Percentiles rank a stretch among this genome's conserved stretches.
These are phyloP conservation scores for Scutellaria galericulata DNA, from an alignment of 257 asterid species.

Conservation along the genomic window DNA sequence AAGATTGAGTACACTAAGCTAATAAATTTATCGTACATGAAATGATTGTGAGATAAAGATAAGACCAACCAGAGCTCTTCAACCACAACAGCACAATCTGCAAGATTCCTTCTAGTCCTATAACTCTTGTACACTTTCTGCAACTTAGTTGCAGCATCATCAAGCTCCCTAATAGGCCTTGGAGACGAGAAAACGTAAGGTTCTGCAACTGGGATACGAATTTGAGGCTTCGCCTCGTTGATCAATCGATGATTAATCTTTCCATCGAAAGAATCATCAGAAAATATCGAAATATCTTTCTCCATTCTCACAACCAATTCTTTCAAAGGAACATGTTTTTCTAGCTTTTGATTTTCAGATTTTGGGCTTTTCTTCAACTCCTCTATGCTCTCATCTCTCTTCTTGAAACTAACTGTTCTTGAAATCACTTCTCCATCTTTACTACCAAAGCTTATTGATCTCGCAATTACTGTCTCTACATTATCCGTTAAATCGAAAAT, in stretches of 20 bases:
- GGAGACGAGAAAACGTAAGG: slow-evolving; percentile 45
- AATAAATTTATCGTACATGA: background rate
- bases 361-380: slow-evolving; percentile 17
- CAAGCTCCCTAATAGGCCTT: slow-evolving; percentile 64
- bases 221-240: slow-evolving; percentile 36
- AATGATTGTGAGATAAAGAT: background rate
- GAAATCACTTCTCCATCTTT: slow-evolving; percentile 42
- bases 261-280: background rate
- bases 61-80: slow-evolving; percentile 84
- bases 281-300: background rate
- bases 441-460: slow-evolving; percentile 58
- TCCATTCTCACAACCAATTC: slow-evolving; percentile 37
- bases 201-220: background rate
- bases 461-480: slow-evolving; percentile 44
- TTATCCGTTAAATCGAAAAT: slow-evolving; percentile 39
- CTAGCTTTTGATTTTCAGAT: slow-evolving; percentile 34
- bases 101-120: slow-evolving; percentile 82
- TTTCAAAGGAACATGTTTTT: slow-evolving; percentile 34
- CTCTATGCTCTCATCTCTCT: background rate
- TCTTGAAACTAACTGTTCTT: slow-evolving; percentile 38
- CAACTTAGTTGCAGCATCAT: slow-evolving; percentile 79
- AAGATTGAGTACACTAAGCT: background rate
- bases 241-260: background rate
- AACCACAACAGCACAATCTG: slow-evolving; percentile 90
- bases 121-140: slow-evolving; percentile 93